Conservation (phyloP, 352 stramenopile species). For the Globisporangium ultimum region DNA sequence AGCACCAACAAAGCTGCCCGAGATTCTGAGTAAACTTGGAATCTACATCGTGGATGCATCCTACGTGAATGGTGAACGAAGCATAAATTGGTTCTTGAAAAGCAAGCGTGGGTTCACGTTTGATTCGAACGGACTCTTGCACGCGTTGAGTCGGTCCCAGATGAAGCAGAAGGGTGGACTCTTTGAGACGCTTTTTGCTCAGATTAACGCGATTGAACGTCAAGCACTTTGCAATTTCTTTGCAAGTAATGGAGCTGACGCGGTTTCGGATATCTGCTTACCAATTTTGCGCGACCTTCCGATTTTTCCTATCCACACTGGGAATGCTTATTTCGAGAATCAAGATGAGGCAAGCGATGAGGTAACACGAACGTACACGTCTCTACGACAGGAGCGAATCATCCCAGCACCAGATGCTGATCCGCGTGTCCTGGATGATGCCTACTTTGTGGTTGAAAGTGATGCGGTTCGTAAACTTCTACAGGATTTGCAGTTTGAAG, state of each 20-base stretch:
- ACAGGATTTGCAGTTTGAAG: conserved; percentile 40
- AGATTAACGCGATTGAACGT: conserved; percentile 19
- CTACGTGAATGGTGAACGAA: conserved; percentile 37
- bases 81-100: conserved; percentile 37
- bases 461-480: conserved; percentile 41
- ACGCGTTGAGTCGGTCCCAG: conserved; percentile 31
- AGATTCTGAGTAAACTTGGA: conserved; percentile 34
- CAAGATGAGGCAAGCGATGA: not conserved
- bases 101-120: conserved; percentile 41
- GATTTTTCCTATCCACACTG: conserved; percentile 39
- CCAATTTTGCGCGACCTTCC: conserved; percentile 42
- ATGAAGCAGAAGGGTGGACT: conserved; percentile 21
- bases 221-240: conserved; percentile 45
- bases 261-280: conserved; percentile 31
- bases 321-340: not conserved
- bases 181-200: conserved; percentile 40
- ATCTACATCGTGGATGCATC: conserved; percentile 41
- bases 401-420: conserved; percentile 43
- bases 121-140: conserved; percentile 40
- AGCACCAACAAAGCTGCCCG: conserved; percentile 1
- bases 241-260: conserved; percentile 26
- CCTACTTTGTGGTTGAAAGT: conserved; percentile 42
- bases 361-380: not conserved
- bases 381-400: conserved; percentile 19
- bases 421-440: conserved; percentile 37